phyloP scores from a whole-genome alignment of 164 flowering plant species.

The Hamamelis virginiana region DNA sequence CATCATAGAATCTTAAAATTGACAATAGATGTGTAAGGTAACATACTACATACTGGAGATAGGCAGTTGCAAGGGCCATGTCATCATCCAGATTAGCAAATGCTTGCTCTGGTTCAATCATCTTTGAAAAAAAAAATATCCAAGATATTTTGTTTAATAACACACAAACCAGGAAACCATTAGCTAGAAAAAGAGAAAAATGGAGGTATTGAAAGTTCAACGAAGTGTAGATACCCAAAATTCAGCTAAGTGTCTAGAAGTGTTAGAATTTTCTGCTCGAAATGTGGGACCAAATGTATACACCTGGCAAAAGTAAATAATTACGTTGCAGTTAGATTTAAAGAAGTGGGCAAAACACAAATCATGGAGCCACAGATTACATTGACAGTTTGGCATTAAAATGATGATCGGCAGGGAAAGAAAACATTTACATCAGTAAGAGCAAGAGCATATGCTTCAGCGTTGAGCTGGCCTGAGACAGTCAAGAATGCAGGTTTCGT shows the following conservation, averaged over 20 bases:
- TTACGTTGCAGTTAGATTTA: neutral
- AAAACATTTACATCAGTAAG: conserved; percentile 76
- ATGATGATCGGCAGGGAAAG: conserved; percentile 8
- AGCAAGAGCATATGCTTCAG: conserved; percentile 94
- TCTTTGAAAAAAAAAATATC: conserved; percentile 41
- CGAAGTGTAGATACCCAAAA: conserved; percentile 67
- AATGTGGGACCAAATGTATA: conserved; percentile 99
- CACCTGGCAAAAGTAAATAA: conserved; percentile 51
- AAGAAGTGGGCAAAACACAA: conserved; percentile 5
- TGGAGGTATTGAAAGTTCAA: neutral
- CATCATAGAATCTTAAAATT: neutral
- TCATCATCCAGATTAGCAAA: conserved; percentile 95
- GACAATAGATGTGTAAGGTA: conserved; percentile 40
- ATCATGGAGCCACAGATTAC: neutral
- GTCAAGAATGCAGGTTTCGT: conserved; percentile 97
- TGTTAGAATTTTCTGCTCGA: conserved; percentile 97
- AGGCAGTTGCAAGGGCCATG: conserved; percentile 99
- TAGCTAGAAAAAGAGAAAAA: neutral
- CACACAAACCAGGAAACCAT: neutral
- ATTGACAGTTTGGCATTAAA: neutral
- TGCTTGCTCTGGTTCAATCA: conserved; percentile 99
- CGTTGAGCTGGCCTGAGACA: conserved; percentile 99
- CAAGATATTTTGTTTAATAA: neutral
- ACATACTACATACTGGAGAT: conserved; percentile 99
- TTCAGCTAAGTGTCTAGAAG: conserved; percentile 96